These are phyloP conservation scores for Dittrichia graveolens DNA, from an alignment of 129 eudicot genomes.

Conservation along the genomic window DNA sequence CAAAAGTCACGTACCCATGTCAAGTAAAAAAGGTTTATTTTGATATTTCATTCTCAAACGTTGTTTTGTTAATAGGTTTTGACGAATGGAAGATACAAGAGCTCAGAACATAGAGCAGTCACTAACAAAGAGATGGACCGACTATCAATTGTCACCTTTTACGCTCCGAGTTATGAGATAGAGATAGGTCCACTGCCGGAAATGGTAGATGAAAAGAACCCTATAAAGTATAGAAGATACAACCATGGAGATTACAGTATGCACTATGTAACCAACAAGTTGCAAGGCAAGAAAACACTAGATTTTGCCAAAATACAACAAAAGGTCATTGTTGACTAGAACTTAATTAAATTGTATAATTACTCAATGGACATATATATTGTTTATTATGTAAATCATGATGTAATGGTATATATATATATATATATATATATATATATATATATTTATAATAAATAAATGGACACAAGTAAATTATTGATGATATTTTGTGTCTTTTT, in stretches of 20 bases:
- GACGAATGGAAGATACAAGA: constrained; percentile 92
- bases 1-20: background rate
- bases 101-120: constrained; percentile 96
- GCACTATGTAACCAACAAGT: constrained; percentile 90
- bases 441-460: constrained; percentile 15
- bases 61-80: constrained; percentile 54
- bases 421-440: too few species aligned
- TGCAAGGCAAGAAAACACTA: constrained; percentile 88
- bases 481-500: background rate
- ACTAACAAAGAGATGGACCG: constrained; percentile 76
- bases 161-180: constrained; percentile 87
- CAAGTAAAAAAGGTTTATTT: background rate
- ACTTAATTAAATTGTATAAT: constrained; percentile 2
- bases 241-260: constrained; percentile 95
- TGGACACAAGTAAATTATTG: constrained; percentile 19
- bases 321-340: constrained; percentile 27
- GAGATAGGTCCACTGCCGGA: constrained; percentile 88
- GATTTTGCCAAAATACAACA: constrained; percentile 73
- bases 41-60: background rate
- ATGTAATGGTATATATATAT: constrained; percentile 18
- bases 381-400: constrained; percentile 32
- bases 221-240: constrained; percentile 80
- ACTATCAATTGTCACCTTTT: constrained; percentile 89
- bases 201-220: constrained; percentile 60
- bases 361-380: constrained; percentile 22